Evolutionary conservation across 176 grass and related monocot species (phyloP).

Genomic region (Calamus simplicifolius): DNA sequence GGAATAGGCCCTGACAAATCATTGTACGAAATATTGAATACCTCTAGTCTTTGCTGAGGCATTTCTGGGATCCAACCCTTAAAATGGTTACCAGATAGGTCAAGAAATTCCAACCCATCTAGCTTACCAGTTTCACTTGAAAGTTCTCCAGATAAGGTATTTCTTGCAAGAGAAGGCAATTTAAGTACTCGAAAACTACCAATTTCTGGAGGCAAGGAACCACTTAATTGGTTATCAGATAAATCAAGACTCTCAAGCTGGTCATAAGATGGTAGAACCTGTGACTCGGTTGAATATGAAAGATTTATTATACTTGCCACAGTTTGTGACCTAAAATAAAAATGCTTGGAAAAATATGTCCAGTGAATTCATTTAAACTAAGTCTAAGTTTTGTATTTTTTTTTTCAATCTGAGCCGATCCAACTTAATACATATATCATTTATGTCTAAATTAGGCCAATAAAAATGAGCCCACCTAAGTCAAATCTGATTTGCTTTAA

Average conservation of each 20-base stretch:
- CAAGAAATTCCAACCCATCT: constrained; percentile 51
- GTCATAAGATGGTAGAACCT: constrained; percentile 46
- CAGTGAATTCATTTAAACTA: constrained; percentile 61
- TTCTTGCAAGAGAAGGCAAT: constrained; percentile 55
- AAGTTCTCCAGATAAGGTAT: constrained; percentile 73
- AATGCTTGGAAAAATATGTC: constrained; percentile 59
- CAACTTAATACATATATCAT: too few species aligned
- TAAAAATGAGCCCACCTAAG: too few species aligned
- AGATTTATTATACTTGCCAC: constrained; percentile 63
- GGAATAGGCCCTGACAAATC: constrained; percentile 69
- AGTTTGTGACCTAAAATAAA: constrained; percentile 50
- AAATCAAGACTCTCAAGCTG: constrained; percentile 71
- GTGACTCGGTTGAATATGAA: constrained; percentile 71
- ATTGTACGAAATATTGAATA: constrained; percentile 87
- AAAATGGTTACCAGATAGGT: constrained; percentile 78
- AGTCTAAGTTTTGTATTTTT: too few species aligned
- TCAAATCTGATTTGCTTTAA: too few species aligned
- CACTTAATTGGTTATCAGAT: constrained; percentile 71
- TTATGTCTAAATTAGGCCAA: too few species aligned
- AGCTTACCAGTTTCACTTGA: constrained; percentile 71
- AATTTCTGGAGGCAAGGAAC: constrained; percentile 65
- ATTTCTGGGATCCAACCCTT: constrained; percentile 75
- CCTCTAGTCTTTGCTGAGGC: constrained; percentile 44
- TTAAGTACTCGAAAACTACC: constrained; percentile 63
- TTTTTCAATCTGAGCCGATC: too few species aligned